Evolutionary conservation across 495 filamentous ascomycete species (phyloP).

Genomic region (Mytilinidion resinicola): DNA sequence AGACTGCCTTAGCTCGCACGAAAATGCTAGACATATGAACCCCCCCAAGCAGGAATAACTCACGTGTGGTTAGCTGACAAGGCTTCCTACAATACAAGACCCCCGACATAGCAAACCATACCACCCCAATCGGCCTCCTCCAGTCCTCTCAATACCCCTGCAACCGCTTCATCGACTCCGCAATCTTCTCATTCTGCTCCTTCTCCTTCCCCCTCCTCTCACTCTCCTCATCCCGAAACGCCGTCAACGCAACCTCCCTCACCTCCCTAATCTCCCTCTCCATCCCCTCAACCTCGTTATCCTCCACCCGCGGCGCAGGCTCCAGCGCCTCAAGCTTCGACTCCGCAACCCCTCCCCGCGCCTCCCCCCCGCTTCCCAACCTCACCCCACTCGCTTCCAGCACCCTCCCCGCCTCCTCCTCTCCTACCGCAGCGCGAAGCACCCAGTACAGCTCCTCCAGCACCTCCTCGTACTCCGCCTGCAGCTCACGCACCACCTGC

Average conservation of each 20-base stretch:
- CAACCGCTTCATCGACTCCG: slow-evolving; percentile 3
- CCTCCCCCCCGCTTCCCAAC: slow-evolving; percentile 9
- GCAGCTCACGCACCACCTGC: slow-evolving; percentile 5
- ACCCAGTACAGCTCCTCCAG: slow-evolving; percentile 39
- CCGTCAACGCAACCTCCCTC: background rate
- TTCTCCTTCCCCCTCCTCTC: slow-evolving; percentile 5
- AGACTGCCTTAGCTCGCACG: too few relatives aligned
- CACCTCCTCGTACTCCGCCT: slow-evolving; percentile 5
- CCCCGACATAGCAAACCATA: too few relatives aligned
- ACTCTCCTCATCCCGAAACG: slow-evolving; percentile 11
- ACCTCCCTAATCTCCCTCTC: slow-evolving; percentile 31
- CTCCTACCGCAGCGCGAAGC: slow-evolving; percentile 48
- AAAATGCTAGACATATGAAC: too few relatives aligned
- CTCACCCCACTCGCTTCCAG: slow-evolving; percentile 20
- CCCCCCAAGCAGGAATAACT: too few relatives aligned
- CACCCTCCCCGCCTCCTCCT: slow-evolving; percentile 49
- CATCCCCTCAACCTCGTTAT: slow-evolving; percentile 50
- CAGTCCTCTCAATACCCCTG: background rate
- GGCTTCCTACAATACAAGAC: background rate
- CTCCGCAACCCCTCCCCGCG: background rate
- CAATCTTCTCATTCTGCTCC: slow-evolving; percentile 12
- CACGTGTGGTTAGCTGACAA: background rate
- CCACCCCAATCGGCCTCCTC: too few relatives aligned
- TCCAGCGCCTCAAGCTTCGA: too few relatives aligned
- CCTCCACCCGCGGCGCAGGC: slow-evolving; percentile 35